A percentile compares a stretch with the other conserved stretches of the same genome.
Evolutionary conservation across 495 filamentous ascomycete species (phyloP).

Genomic region (Chaetomium cochliodes): DNA sequence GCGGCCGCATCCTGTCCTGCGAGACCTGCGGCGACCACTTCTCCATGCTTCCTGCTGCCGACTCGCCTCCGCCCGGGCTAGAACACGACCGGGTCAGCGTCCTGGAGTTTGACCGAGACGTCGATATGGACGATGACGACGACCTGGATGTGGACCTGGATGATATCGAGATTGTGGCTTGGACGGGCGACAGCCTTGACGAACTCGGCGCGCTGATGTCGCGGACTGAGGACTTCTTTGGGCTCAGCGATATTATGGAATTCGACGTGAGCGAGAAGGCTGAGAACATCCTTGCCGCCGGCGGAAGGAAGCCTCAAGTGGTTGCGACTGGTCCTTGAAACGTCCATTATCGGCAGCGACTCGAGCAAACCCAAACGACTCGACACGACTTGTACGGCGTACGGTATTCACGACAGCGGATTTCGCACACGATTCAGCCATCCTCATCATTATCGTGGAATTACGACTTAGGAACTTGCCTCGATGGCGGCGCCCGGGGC

Average conservation of each 20-base stretch:
- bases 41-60: slow-evolving; percentile 10
- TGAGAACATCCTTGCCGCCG: background rate
- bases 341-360: background rate
- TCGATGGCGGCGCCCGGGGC: background rate
- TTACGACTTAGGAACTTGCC: background rate
- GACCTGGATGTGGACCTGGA: slow-evolving; percentile 15
- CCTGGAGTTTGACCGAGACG: background rate
- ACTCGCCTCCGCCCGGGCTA: background rate
- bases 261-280: background rate
- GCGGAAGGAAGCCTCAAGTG: background rate
- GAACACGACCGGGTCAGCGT: background rate
- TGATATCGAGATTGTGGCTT: slow-evolving; percentile 19
- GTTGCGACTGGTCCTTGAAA: background rate
- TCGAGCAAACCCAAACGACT: background rate
- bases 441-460: background rate
- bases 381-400: background rate
- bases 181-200: slow-evolving; percentile 16
- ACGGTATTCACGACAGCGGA: slow-evolving; percentile 6
- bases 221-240: slow-evolving; percentile 21
- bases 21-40: slow-evolving; percentile 22
- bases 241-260: slow-evolving; percentile 21
- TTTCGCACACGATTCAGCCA: background rate
- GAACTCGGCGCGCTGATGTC: slow-evolving; percentile 17
- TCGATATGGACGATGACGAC: slow-evolving; percentile 1
- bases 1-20: slow-evolving; percentile 24